Percentiles rank a stretch among this genome's conserved stretches.
Conservation (phyloP, 352 stramenopile species). For the Phytophthora crassamura region DNA sequence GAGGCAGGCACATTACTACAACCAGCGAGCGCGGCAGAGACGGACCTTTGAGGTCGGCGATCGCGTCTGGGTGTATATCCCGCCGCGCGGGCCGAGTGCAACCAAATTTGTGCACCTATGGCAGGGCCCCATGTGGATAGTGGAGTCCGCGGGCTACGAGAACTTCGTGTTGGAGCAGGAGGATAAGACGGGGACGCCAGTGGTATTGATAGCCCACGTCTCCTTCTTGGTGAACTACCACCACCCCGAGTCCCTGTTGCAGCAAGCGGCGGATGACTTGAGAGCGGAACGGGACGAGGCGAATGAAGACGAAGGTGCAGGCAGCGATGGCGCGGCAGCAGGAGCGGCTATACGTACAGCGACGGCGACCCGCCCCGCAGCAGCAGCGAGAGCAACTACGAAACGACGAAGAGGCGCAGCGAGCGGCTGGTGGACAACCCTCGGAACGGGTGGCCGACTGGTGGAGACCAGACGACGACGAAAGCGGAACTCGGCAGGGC, state of each 20-base stretch:
- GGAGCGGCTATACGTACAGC: background rate
- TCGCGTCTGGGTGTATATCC: slow-evolving; percentile 1
- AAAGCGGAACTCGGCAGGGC: background rate
- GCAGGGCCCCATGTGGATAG: background rate
- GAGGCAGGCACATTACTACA: background rate
- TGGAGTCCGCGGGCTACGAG: background rate
- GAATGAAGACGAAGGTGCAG: background rate
- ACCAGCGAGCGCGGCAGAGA: background rate
- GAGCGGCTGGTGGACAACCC: no score
- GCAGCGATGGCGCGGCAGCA: background rate
- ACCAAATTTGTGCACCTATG: slow-evolving; percentile 8
- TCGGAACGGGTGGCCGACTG: background rate
- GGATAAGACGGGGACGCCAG: background rate
- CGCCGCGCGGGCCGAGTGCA: background rate
- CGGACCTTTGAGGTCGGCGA: background rate
- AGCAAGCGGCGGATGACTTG: background rate
- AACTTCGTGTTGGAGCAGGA: background rate
- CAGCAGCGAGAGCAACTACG: no score
- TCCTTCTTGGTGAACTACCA: slow-evolving; percentile 3
- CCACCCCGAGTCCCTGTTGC: background rate
- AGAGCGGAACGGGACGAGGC: background rate
- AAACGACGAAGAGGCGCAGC: no score
- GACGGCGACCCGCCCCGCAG: background rate
- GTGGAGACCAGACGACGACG: background rate
- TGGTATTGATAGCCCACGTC: background rate